A percentile compares a stretch with the other conserved stretches of the same genome.
Evolutionary conservation across 179 eudicot species (phyloP).

Genomic region (Patellifolia procumbens): DNA sequence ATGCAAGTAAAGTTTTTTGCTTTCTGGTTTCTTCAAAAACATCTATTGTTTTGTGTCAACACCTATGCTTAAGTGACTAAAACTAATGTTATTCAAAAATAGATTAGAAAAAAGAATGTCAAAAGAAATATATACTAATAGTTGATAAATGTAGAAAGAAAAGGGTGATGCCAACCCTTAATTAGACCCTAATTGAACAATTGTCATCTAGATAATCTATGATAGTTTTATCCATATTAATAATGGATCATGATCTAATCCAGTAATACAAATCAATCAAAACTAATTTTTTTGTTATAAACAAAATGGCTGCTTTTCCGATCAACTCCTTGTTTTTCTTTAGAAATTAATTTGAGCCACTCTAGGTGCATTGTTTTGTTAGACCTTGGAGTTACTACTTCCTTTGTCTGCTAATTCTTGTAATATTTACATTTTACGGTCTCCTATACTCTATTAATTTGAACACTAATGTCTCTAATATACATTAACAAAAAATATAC

Average conservation of each 20-base stretch:
- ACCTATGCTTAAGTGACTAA: slow-evolving; percentile 11
- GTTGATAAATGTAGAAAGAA: slow-evolving; percentile 16
- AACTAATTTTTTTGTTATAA: neutral
- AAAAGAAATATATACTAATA: neutral
- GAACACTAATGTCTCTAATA: too few species aligned
- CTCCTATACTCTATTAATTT: too few species aligned
- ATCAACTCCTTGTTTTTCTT: neutral
- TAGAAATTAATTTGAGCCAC: too few species aligned
- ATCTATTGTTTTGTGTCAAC: slow-evolving; percentile 13
- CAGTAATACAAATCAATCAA: slow-evolving; percentile 10
- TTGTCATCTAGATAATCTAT: slow-evolving; percentile 14
- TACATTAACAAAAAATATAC: too few species aligned
- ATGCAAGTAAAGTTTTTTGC: slow-evolving; percentile 15
- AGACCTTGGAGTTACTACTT: too few species aligned
- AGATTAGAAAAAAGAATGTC: neutral
- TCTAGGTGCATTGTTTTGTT: too few species aligned
- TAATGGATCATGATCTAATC: neutral
- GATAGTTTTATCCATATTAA: slow-evolving; percentile 2
- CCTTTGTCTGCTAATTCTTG: too few species aligned
- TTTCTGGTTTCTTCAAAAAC: slow-evolving; percentile 1
- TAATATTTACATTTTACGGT: too few species aligned
- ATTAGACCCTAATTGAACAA: slow-evolving; percentile 2
- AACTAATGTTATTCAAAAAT: neutral
- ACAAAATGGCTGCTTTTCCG: neutral
- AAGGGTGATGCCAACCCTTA: slow-evolving; percentile 22